Evolutionary conservation across 2,329 filamentous ascomycete genomes (phyloP), one percentile per base, ranked within the genome.

Genomic region (Raffaelea ambrosiae): DNA sequence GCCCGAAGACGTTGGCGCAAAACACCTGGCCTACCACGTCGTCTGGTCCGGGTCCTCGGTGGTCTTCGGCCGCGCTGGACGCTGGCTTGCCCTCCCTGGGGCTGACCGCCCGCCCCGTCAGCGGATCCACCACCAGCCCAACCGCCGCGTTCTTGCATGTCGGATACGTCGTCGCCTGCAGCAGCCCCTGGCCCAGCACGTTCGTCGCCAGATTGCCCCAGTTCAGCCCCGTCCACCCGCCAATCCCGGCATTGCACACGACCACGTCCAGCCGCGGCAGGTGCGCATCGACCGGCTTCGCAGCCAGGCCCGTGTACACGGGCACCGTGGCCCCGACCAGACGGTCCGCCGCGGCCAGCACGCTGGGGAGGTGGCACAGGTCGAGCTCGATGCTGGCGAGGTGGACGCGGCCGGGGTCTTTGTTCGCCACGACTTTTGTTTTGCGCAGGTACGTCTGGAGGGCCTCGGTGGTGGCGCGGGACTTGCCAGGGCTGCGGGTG

Each of bases 1-100:
- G 93, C 0, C 93, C 93, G 61, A 98, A 97, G 26, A 95, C 77
- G 61, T 97, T 97, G 44, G 91, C 84, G 62, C 84, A 85, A 63
- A 97, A 98, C 18, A 95, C 81, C 55, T 88, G 76, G 3, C 88
- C 90, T 1, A 98, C 69, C 5, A 71, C 67, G 1, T 84, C 81
- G 49, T 81, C 77, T 45, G 46, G 50, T 41, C 44, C 38, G 51
- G 41, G 55, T 45, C 52, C 64, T 61, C 22, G 3, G 64, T 60
- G 14, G 75, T 16, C 38, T 29, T 29, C 13, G 26, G 26, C 26
- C 26, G 7, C 26, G 26, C 26, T 29, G 26, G 26, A 29, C 7
- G 26, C 26, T 29, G 26, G 26, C 26, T 29, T 29, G n/a, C 20
- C 16, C 16, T 23, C 26, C 2, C 9, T 19, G 14, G 22, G 7